Evolutionary conservation across 495 filamentous ascomycete genomes (phyloP).

Genomic region (Rhypophila decipiens): DNA sequence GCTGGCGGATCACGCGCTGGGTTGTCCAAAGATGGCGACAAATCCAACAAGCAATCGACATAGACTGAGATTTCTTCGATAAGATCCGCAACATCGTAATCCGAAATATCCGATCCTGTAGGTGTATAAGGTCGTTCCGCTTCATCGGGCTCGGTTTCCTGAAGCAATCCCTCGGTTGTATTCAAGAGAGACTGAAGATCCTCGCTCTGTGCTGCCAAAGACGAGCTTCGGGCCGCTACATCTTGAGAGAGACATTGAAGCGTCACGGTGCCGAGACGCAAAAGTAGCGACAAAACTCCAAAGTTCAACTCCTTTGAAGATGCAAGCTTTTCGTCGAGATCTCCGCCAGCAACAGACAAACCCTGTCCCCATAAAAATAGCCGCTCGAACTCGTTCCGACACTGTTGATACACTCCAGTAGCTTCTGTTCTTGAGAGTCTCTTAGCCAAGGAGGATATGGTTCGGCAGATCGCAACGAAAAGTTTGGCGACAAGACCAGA

Average conservation of each 20-base stretch:
- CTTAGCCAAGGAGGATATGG: neutral
- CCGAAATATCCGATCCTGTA: neutral
- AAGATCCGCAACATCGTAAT: neutral
- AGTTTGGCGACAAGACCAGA: slow-evolving; percentile 2
- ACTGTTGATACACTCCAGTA: neutral
- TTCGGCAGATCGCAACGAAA: neutral
- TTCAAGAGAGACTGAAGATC: neutral
- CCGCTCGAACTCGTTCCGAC: neutral
- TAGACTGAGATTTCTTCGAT: slow-evolving; percentile 3
- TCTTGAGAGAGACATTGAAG: neutral
- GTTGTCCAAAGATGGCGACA: slow-evolving; percentile 1
- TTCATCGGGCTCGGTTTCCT: neutral
- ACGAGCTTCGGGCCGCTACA: neutral
- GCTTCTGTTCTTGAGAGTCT: neutral
- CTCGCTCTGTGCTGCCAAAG: neutral
- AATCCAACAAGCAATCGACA: slow-evolving; percentile 5
- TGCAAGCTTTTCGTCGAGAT: slow-evolving; percentile 1
- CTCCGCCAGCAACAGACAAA: neutral
- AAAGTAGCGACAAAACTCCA: neutral
- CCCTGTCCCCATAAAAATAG: slow-evolving; percentile 4
- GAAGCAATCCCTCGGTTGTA: neutral
- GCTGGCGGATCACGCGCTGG: neutral
- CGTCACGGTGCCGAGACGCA: neutral
- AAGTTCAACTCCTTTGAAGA: neutral
- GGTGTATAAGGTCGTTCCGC: neutral